phyloP scores from a whole-genome alignment of 495 filamentous ascomycete species.

The Aspergillus baeticus region DNA sequence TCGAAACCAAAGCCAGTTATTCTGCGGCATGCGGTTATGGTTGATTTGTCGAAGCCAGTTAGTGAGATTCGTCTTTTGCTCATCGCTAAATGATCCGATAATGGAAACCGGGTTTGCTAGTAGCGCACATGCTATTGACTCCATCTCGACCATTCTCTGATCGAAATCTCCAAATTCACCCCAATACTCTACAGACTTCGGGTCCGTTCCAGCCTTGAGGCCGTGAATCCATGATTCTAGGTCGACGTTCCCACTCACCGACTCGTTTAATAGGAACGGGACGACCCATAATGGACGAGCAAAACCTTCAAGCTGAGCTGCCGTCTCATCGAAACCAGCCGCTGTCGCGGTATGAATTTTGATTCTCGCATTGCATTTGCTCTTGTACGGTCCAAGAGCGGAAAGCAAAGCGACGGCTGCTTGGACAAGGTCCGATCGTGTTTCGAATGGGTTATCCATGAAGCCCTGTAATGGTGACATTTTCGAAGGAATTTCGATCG shows the following conservation, averaged over 20 bases:
- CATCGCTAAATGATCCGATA: conserved; percentile 3
- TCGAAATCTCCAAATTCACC: conserved; percentile 18
- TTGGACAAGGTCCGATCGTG: conserved; percentile 11
- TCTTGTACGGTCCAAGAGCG: conserved; percentile 17
- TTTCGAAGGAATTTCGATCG: not conserved
- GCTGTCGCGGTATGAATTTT: conserved; percentile 19
- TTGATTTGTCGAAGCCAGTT: conserved; percentile 23
- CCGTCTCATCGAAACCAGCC: conserved; percentile 20
- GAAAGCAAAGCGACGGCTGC: conserved; percentile 16
- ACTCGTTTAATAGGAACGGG: conserved; percentile 6
- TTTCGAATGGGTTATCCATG: conserved; percentile 8
- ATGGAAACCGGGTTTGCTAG: conserved; percentile 14
- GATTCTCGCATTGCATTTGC: conserved; percentile 12
- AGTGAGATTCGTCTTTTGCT: not conserved
- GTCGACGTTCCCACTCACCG: not conserved
- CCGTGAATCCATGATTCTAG: conserved; percentile 22
- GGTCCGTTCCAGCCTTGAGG: conserved; percentile 16
- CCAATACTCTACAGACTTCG: conserved; percentile 24
- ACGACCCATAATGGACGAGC: conserved; percentile 23
- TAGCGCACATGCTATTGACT: conserved; percentile 22
- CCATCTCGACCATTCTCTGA: conserved; percentile 30
- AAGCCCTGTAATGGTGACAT: conserved; percentile 11
- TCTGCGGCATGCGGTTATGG: conserved; percentile 19
- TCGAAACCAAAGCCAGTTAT: conserved; percentile 29
- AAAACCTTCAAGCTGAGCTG: conserved; percentile 25